These are phyloP conservation scores for Syncephalastrum sp. DNA, from an alignment of 371 early-diverging fungal species.

Conservation along the genomic window DNA sequence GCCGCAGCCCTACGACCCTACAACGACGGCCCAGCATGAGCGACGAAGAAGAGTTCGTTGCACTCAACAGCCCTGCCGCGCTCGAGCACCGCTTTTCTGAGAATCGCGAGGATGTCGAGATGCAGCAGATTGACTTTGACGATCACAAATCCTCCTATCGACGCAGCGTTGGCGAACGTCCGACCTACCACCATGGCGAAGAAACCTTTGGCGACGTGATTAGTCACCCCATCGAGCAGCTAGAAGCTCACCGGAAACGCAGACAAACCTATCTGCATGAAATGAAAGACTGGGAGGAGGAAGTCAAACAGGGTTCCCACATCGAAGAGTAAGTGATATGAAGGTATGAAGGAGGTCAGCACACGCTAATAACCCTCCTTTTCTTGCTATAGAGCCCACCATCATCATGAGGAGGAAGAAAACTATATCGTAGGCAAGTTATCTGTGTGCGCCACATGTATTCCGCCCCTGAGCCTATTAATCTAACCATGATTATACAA, in stretches of 20 bases:
- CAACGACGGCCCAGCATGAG: slow-evolving; percentile 1
- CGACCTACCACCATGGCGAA: slow-evolving; percentile 37
- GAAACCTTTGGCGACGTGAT: slow-evolving; percentile 49
- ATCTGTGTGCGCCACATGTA: background rate
- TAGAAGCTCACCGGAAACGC: slow-evolving; percentile 34
- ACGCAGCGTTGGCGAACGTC: slow-evolving; percentile 9
- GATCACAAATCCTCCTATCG: background rate
- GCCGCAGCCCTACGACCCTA: slow-evolving; percentile 16
- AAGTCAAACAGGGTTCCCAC: too few species aligned
- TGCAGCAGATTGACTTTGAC: slow-evolving; percentile 16
- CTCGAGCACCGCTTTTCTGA: background rate
- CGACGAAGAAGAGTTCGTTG: slow-evolving; percentile 37
- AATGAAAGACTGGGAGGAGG: slow-evolving; percentile 18
- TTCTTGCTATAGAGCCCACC: background rate
- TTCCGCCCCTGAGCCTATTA: background rate
- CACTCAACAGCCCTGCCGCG: slow-evolving; percentile 11
- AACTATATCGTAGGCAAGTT: slow-evolving; percentile 7
- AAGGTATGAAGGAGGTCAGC: background rate
- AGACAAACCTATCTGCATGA: slow-evolving; percentile 22
- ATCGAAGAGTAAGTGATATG: slow-evolving; percentile 7
- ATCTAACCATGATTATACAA: background rate
- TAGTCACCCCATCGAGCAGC: slow-evolving; percentile 36
- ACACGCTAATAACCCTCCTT: slow-evolving; percentile 1
- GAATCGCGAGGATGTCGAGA: slow-evolving; percentile 18
- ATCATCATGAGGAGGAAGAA: slow-evolving; percentile 3